Conservation (phyloP, 495 filamentous ascomycete genomes). For the Neurospora terricola region DNA sequence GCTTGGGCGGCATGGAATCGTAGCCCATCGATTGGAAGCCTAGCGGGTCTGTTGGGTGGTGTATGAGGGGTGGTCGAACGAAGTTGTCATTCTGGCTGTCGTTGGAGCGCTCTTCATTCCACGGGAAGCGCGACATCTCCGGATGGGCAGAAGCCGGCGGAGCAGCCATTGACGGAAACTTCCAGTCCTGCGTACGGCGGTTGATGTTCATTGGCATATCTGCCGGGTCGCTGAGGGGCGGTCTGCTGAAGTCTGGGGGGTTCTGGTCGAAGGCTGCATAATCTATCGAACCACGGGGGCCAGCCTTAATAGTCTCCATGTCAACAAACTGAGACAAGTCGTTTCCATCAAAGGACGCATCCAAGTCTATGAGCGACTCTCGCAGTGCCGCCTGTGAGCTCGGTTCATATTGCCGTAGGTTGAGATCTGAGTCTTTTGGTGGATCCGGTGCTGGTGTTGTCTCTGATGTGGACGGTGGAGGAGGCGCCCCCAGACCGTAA, state of each 20-base stretch:
- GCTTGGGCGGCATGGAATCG: slow-evolving; percentile 18
- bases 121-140: slow-evolving; percentile 39
- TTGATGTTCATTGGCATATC: slow-evolving; percentile 31
- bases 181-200: slow-evolving; percentile 51
- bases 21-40: slow-evolving; percentile 34
- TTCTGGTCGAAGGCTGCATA: slow-evolving; percentile 26
- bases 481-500: slow-evolving; percentile 31
- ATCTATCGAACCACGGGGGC: slow-evolving; percentile 32
- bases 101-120: slow-evolving; percentile 21
- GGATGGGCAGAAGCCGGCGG: slow-evolving; percentile 41
- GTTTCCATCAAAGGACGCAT: slow-evolving; percentile 34
- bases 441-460: not conserved
- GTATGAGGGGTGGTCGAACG: slow-evolving; percentile 34
- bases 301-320: slow-evolving; percentile 49
- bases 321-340: slow-evolving; percentile 46
- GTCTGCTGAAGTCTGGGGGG: slow-evolving; percentile 32
- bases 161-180: slow-evolving; percentile 41
- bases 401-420: slow-evolving; percentile 30
- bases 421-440: slow-evolving; percentile 37
- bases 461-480: slow-evolving; percentile 11
- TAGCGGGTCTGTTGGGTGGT: slow-evolving; percentile 41
- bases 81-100: slow-evolving; percentile 6
- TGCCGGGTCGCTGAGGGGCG: slow-evolving; percentile 40
- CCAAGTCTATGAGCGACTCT: slow-evolving; percentile 50
- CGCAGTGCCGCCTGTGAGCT: slow-evolving; percentile 38